phyloP scores from a whole-genome alignment of 129 eudicot genomes.

The Arctium lappa region DNA sequence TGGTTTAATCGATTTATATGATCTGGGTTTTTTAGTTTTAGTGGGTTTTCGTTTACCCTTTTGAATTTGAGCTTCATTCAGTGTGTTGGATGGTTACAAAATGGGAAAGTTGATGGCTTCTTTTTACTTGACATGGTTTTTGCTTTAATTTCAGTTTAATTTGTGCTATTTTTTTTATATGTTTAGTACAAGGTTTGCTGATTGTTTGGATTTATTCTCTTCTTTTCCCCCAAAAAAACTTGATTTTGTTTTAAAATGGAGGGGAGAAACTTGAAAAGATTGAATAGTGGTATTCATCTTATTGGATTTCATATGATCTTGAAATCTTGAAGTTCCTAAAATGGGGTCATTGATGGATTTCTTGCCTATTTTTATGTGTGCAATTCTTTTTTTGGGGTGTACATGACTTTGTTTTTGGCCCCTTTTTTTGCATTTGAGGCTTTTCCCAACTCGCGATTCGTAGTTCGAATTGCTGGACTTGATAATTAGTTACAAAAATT shows the following conservation, averaged over 20 bases:
- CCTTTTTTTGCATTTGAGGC: neutral
- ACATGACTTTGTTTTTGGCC: neutral
- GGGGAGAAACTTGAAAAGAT: neutral
- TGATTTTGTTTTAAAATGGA: conserved; percentile 3
- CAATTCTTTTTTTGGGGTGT: neutral
- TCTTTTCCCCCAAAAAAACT: neutral
- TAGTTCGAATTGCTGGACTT: neutral
- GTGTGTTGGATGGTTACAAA: neutral
- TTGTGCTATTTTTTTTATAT: conserved; percentile 8
- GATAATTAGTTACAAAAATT: neutral
- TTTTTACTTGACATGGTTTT: neutral
- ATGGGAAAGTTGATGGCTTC: conserved; percentile 13
- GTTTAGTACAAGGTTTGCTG: conserved; percentile 5
- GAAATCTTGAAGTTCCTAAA: neutral
- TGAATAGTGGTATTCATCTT: neutral
- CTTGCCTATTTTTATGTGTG: neutral
- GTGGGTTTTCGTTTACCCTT: neutral
- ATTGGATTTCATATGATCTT: conserved; percentile 2
- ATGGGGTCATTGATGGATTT: conserved; percentile 3
- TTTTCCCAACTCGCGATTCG: neutral
- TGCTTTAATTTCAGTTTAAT: conserved; percentile 1
- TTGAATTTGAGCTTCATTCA: neutral
- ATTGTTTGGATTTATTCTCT: neutral
- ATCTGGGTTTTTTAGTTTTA: conserved; percentile 7
- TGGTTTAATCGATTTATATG: neutral